phyloP scores from a whole-genome alignment of 2,329 filamentous ascomycete genomes.

The Penicillium sp. region DNA sequence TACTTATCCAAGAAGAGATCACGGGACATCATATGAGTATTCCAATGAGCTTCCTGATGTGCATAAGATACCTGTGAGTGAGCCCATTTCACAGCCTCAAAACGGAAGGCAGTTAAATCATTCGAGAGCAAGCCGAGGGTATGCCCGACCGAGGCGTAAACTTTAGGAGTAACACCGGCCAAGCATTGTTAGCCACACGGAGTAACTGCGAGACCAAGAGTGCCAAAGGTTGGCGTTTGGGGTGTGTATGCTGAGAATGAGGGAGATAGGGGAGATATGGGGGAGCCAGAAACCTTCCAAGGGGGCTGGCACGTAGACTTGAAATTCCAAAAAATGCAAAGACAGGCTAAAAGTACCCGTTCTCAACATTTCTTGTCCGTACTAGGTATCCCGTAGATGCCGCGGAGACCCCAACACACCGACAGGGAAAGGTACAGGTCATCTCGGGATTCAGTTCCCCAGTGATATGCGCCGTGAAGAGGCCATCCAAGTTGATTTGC shows the following conservation, averaged over 20 bases:
- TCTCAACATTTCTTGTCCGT: neutral
- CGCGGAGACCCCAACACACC: too few relatives aligned
- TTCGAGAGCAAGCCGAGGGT: too few relatives aligned
- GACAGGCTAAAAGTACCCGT: neutral
- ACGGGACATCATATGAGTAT: too few relatives aligned
- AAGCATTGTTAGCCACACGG: neutral
- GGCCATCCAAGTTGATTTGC: too few relatives aligned
- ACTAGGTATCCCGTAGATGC: too few relatives aligned
- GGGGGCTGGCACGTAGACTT: neutral
- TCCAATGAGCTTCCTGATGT: too few relatives aligned
- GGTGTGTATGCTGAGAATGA: neutral
- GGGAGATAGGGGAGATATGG: neutral
- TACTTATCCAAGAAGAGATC: too few relatives aligned
- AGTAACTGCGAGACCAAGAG: constrained; percentile 5
- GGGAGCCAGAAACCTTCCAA: neutral
- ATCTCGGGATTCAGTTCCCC: neutral
- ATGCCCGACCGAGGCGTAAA: neutral
- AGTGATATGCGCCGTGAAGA: neutral
- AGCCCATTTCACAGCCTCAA: too few relatives aligned
- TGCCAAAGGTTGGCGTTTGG: neutral
- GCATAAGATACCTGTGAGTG: too few relatives aligned
- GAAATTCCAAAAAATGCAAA: neutral
- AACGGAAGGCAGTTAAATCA: too few relatives aligned
- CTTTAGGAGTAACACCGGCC: constrained; percentile 3
- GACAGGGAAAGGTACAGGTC: neutral